Percentiles rank a stretch among this genome's conserved stretches.
Evolutionary conservation across 108 stramenopile species (phyloP).

Genomic region (Parietichytrium sp.): DNA sequence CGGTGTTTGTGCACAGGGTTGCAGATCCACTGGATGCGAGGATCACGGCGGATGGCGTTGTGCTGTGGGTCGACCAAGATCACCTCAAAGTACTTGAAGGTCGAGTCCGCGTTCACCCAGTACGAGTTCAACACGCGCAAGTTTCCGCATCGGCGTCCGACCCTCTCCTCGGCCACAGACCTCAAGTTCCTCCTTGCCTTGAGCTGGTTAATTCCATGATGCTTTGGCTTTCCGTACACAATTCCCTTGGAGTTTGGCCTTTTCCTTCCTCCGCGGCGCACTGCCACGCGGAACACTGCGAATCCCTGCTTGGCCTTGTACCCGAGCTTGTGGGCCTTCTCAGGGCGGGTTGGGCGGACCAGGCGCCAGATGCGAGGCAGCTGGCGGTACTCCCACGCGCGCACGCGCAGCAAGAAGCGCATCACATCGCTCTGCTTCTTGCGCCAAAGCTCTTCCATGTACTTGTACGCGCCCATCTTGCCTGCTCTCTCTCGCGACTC

Average conservation of each 20-base stretch:
- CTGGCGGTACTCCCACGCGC: slow-evolving; percentile 99
- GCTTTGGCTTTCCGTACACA: slow-evolving; percentile 99
- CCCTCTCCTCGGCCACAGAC: slow-evolving; percentile 96
- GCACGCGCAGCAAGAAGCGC: slow-evolving; percentile 98
- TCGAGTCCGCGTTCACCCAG: slow-evolving; percentile 99
- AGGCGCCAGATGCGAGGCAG: slow-evolving; percentile 82
- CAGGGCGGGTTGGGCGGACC: slow-evolving; percentile 93
- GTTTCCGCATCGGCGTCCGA: slow-evolving; percentile 89
- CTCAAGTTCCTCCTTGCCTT: slow-evolving; percentile 97
- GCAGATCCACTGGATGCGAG: slow-evolving; percentile 99
- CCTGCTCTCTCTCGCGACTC: not conserved
- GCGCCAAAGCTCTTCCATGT: slow-evolving; percentile 99
- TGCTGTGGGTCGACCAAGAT: slow-evolving; percentile 96
- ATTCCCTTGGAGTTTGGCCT: slow-evolving; percentile 98
- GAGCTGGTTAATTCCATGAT: slow-evolving; percentile 99
- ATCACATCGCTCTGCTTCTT: slow-evolving; percentile 99
- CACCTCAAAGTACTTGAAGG: slow-evolving; percentile 99
- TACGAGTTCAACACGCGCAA: slow-evolving; percentile 99
- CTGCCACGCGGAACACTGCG: slow-evolving; percentile 93
- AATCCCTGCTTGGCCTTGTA: slow-evolving; percentile 99
- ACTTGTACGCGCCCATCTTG: slow-evolving; percentile 98
- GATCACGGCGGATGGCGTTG: slow-evolving; percentile 92
- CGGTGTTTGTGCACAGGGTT: slow-evolving; percentile 99
- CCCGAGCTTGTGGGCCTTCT: slow-evolving; percentile 99
- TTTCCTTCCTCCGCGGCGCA: slow-evolving; percentile 99